Conservation (phyloP, 495 filamentous ascomycete genomes). For the Daldinia loculata region DNA sequence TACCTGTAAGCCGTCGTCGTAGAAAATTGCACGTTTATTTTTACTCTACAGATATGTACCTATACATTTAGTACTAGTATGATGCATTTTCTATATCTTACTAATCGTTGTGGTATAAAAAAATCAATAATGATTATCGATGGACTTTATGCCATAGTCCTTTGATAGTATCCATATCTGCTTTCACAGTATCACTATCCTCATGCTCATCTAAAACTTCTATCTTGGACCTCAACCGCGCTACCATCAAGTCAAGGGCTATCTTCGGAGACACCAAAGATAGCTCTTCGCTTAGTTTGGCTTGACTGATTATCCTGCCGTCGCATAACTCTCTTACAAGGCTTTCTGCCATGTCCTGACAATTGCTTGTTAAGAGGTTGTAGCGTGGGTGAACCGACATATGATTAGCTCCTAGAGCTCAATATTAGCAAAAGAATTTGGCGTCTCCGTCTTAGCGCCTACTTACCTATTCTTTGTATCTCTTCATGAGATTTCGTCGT, state of each 20-base stretch:
- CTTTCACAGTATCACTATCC: slow-evolving; percentile 29
- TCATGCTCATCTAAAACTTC: slow-evolving; percentile 31
- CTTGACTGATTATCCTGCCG: slow-evolving; percentile 35
- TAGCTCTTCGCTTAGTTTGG: slow-evolving; percentile 37
- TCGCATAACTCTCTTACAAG: slow-evolving; percentile 37
- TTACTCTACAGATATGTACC: not conserved
- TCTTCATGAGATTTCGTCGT: slow-evolving; percentile 40
- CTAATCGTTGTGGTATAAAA: not conserved
- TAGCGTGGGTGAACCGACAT: slow-evolving; percentile 39
- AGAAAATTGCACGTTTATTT: not conserved
- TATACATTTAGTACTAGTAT: not conserved
- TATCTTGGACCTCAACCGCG: slow-evolving; percentile 31
- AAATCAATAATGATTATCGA: not conserved
- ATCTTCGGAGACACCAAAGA: slow-evolving; percentile 34
- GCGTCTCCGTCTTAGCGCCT: not conserved
- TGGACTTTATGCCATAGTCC: slow-evolving; percentile 23
- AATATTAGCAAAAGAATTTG: slow-evolving; percentile 7
- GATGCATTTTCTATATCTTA: not conserved
- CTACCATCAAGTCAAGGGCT: slow-evolving; percentile 37
- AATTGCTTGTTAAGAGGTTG: slow-evolving; percentile 38
- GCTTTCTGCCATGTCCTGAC: slow-evolving; percentile 39
- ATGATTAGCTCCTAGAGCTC: slow-evolving; percentile 29
- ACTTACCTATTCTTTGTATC: slow-evolving; percentile 38
- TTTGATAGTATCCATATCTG: slow-evolving; percentile 26
- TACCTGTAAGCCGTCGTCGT: too few species aligned